Evolutionary conservation across 176 grass and related monocot species (phyloP).

Genomic region (Puccinellia tenuiflora): DNA sequence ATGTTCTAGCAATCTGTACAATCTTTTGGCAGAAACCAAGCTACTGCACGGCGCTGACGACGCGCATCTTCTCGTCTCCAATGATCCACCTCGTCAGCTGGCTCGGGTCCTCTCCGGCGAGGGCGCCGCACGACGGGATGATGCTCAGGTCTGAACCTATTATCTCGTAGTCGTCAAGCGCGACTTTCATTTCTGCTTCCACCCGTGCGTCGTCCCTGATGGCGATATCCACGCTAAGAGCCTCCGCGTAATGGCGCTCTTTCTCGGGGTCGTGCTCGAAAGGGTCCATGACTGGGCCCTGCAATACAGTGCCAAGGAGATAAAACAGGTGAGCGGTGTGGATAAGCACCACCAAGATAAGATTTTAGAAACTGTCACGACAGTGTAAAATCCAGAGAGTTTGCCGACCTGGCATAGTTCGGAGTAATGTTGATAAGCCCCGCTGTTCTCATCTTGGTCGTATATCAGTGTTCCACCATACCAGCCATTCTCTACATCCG

Average conservation of each 20-base stretch:
- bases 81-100: constrained; percentile 84
- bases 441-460: constrained; percentile 66
- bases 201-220: constrained; percentile 40
- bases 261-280: constrained; percentile 67
- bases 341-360: not conserved
- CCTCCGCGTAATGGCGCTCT: constrained; percentile 56
- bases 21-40: not conserved
- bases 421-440: constrained; percentile 75
- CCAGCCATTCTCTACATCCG: constrained; percentile 65
- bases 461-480: constrained; percentile 81
- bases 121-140: constrained; percentile 43
- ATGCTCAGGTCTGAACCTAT: constrained; percentile 77
- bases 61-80: constrained; percentile 57
- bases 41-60: constrained; percentile 18
- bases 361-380: not conserved
- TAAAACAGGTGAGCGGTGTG: not conserved
- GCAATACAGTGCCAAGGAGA: not conserved
- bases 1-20: constrained; percentile 1
- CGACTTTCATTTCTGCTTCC: constrained; percentile 50
- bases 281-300: constrained; percentile 87
- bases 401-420: constrained; percentile 64
- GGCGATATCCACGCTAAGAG: constrained; percentile 41
- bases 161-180: constrained; percentile 48
- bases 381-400: not conserved
- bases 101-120: constrained; percentile 54